Evolutionary conservation across 1,139 yeast genomes (phyloP), one percentile per base, ranked within the genome.

Genomic region (Suhomyces kunorum): DNA sequence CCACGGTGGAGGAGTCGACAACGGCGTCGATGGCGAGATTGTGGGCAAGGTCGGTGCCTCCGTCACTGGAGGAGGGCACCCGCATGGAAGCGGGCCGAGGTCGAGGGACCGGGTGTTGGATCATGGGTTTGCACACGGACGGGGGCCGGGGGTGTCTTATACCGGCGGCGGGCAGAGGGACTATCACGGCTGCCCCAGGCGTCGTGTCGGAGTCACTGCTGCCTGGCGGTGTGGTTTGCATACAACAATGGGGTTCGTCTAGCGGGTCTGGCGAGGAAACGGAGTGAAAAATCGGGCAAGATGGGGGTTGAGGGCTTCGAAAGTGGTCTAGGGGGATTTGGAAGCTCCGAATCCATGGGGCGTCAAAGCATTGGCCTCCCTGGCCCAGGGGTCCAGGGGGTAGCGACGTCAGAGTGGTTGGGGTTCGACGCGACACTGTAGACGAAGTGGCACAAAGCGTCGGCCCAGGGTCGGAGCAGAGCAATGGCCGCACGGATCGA

Each of bases 1-100:
- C 53, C 29, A 59, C 50, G 13, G 64, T 61, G 6, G 62, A 55
- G 35, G 51, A 51, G 29, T 51, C 50, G 27, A 61, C 50, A 38
- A 59, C 59, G 9, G 59, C 49, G 24, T 58, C 60, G 24, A 61
- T 51, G 28, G 46, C 24, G n/a, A n/a, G n/a, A n/a, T n/a, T n/a
- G 7, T 37, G 14, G 25, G 34, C 23, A 19, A 36, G 32, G 19
- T 39, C 34, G 26, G 33, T 32, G 11, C 15, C 32, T 13, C 37
- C 27, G 15, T 40, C 44, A 22, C 15, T 25, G 32, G 32, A 32
- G n/a, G 15, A 34, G 17, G 41, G n/a, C 11, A 23, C 17, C 32
- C n/a, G 30, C 14, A 27, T 13, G 12, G 42, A 16, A 8, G 29
- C 17, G 19, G 35, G 33, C 23, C 40, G 37, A 13, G 31, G 24